Evolutionary conservation across 805 yeast species (phyloP), one percentile per base, ranked within the genome.

Genomic region (Candida suzukii): DNA sequence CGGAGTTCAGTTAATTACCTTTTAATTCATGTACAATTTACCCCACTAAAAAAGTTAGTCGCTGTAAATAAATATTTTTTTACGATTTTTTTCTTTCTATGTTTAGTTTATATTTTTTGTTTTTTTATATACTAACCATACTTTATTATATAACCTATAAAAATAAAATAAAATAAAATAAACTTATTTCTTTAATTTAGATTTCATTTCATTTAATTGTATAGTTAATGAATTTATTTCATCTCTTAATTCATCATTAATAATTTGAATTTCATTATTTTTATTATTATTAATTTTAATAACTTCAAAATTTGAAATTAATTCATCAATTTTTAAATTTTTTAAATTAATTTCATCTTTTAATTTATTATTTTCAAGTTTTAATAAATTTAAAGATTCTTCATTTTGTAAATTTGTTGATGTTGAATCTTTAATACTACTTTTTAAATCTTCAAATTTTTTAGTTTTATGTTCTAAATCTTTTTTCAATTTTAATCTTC

Each of bases 201-300:
- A 18, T 19, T 39, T 45, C 10, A 58, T 40, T 24, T 61, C 60
- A 16, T 34, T 37, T 11, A 36, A 44, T 16, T 58, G 42, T 13
- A 52, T 46, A 9, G n/a, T 18, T 9, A 31, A 19, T 18, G 17
- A 3, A 18, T 14, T 45, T 9, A 62, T 60, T 14, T 62, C 62
- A 14, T 41, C 42, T 14, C 46, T 45, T 35, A 60, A 43, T 10
- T 43, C 46, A 9, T 53, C 57, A 42, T 62, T 62, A 35, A 58
- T 41, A 22, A 43, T 41, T 35, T 45, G 50, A 17, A 61, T 56
- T 36, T 60, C 58, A 17, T 44, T 42, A 33, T 60, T 62, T 34
- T 58, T 58, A 22, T 58, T 58, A 43, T 60, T 57, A 35, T 57
- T 60, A 13, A 50, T 48, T 37, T 50, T 54, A 35, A 62, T 58